A percentile compares a stretch with the other conserved stretches of the same genome.
phyloP scores from a whole-genome alignment of 108 stramenopile genomes.

The Nitzschia putrida region DNA sequence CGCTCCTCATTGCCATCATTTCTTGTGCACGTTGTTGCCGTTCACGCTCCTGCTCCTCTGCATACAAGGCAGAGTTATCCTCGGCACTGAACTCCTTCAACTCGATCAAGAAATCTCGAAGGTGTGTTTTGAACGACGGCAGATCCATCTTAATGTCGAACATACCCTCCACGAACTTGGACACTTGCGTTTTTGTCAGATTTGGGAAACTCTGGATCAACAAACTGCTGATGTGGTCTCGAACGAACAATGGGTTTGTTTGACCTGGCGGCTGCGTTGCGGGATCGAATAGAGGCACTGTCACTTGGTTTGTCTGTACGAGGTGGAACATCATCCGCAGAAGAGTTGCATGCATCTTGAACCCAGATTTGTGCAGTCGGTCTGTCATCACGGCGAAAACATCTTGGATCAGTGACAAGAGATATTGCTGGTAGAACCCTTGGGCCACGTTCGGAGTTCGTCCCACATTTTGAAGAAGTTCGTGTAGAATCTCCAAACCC shows the following conservation, averaged over 20 bases:
- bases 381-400: slow-evolving; percentile 99
- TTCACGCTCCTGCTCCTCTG: slow-evolving; percentile 89
- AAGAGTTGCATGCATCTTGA: slow-evolving; percentile 98
- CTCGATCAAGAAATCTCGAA: slow-evolving; percentile 98
- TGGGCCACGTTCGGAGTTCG: slow-evolving; percentile 89
- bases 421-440: slow-evolving; percentile 95
- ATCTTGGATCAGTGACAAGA: slow-evolving; percentile 95
- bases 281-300: slow-evolving; percentile 91
- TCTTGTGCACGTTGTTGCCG: slow-evolving; percentile 61
- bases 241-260: slow-evolving; percentile 88
- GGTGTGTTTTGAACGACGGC: slow-evolving; percentile 94
- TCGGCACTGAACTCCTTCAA: slow-evolving; percentile 97
- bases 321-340: slow-evolving; percentile 95
- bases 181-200: slow-evolving; percentile 86
- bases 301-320: slow-evolving; percentile 92
- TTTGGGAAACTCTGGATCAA: slow-evolving; percentile 94
- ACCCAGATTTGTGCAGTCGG: slow-evolving; percentile 96
- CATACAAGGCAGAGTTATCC: slow-evolving; percentile 93
- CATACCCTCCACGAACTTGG: slow-evolving; percentile 95
- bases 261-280: slow-evolving; percentile 71
- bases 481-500: slow-evolving; percentile 94
- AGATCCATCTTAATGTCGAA: slow-evolving; percentile 96
- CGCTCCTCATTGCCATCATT: slow-evolving; percentile 74
- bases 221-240: slow-evolving; percentile 89
- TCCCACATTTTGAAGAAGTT: slow-evolving; percentile 91